These are phyloP conservation scores for Pichia sp. DNA, from an alignment of 1,139 yeast genomes.

Conservation along the genomic window DNA sequence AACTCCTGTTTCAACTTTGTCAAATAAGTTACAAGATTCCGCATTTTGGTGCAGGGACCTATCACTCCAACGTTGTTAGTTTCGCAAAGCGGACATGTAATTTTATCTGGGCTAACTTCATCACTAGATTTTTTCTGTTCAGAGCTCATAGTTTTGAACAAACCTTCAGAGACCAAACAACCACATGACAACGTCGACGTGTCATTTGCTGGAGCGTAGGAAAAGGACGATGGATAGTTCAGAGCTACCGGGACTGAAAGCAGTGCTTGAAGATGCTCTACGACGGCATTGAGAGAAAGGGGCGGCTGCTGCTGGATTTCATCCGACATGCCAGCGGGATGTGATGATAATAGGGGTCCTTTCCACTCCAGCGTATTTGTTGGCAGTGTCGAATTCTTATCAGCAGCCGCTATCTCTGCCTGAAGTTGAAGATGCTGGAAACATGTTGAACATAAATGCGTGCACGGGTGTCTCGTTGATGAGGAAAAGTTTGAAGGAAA, in stretches of 20 bases:
- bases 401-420: background rate
- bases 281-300: background rate
- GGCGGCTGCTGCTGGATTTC: background rate
- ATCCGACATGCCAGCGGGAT: background rate
- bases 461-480: background rate
- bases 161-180: constrained; percentile 58
- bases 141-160: constrained; percentile 14
- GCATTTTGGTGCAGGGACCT: constrained; percentile 47
- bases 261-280: constrained; percentile 18
- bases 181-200: constrained; percentile 64
- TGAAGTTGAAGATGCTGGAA: background rate
- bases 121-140: constrained; percentile 5
- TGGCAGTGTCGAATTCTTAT: background rate
- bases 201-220: constrained; percentile 39
- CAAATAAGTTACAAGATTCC: constrained; percentile 38
- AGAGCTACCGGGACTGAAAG: constrained; percentile 23
- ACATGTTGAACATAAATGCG: background rate
- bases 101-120: constrained; percentile 10
- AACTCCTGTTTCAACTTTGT: constrained; percentile 33
- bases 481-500: background rate
- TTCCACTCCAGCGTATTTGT: too few relatives aligned
- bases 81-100: constrained; percentile 50
- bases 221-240: constrained; percentile 21
- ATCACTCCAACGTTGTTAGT: constrained; percentile 35
- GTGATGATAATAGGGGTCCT: background rate